These are phyloP conservation scores for Fraxinus xanthoxyloides DNA, from an alignment of 305 asterid species.

Conservation along the genomic window DNA sequence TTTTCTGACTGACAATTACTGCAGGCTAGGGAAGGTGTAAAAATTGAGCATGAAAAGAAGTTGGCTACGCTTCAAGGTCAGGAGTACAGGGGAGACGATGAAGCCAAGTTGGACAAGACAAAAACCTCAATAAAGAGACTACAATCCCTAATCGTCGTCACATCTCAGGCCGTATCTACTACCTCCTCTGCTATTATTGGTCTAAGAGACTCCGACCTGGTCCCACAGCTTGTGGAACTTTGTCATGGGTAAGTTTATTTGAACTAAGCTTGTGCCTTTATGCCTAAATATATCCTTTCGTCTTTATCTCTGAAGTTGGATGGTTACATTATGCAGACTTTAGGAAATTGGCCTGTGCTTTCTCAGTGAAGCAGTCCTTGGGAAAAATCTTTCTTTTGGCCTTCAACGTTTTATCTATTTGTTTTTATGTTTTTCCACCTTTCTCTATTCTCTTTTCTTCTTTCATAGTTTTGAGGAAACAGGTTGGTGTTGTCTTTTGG, in stretches of 20 bases:
- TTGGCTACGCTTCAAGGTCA: constrained; percentile 75
- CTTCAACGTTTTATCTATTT: background rate
- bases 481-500: background rate
- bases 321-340: background rate
- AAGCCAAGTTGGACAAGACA: constrained; percentile 85
- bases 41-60: constrained; percentile 87
- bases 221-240: constrained; percentile 95
- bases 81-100: constrained; percentile 69
- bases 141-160: constrained; percentile 80
- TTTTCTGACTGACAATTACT: constrained; percentile 18
- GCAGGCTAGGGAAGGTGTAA: constrained; percentile 91
- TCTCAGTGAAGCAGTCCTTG: background rate
- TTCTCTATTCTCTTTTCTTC: background rate
- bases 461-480: background rate
- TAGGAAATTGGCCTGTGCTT: background rate
- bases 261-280: background rate
- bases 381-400: background rate
- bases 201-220: constrained; percentile 79
- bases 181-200: constrained; percentile 80
- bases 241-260: constrained; percentile 78
- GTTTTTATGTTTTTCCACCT: background rate
- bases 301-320: background rate
- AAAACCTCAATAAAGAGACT: constrained; percentile 79
- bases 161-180: constrained; percentile 91
- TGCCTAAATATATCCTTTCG: background rate